A percentile compares a stretch with the other conserved stretches of the same genome.
Evolutionary conservation across 2,329 filamentous ascomycete species (phyloP).

Genomic region (Phoma herbarum): DNA sequence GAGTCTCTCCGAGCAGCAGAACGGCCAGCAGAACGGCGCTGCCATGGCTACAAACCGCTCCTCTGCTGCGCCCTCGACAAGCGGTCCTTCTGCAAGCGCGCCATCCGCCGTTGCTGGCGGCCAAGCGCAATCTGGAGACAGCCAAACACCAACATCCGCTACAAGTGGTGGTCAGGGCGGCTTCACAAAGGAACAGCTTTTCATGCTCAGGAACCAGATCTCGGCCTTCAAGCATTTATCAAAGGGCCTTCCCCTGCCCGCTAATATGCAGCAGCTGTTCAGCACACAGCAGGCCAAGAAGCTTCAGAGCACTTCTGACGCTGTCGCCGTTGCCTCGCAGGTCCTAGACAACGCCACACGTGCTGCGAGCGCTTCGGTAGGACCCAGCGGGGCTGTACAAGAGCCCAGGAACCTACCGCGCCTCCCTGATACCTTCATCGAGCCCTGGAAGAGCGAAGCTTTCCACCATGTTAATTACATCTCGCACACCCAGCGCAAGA

Average conservation of each 20-base stretch:
- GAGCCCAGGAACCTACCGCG: constrained; percentile 41
- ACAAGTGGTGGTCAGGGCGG: constrained; percentile 30
- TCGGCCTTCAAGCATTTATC: constrained; percentile 88
- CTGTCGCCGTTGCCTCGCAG: constrained; percentile 57
- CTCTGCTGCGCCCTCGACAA: constrained; percentile 31
- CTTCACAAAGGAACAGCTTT: constrained; percentile 73
- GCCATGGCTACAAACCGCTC: constrained; percentile 53
- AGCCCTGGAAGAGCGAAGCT: constrained; percentile 50
- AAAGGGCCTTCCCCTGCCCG: constrained; percentile 84
- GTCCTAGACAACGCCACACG: constrained; percentile 61
- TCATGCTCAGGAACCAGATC: constrained; percentile 83
- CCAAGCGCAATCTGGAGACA: constrained; percentile 51
- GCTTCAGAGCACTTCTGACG: constrained; percentile 50
- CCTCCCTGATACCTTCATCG: constrained; percentile 64
- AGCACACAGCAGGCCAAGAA: constrained; percentile 76
- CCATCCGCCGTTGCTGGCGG: constrained; percentile 38
- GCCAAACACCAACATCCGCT: constrained; percentile 46
- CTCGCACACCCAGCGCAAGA: constrained; percentile 78
- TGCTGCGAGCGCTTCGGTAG: constrained; percentile 51
- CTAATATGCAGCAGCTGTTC: constrained; percentile 80
- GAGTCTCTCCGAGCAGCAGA: constrained; percentile 58
- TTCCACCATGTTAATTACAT: constrained; percentile 76
- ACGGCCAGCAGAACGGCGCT: constrained; percentile 61
- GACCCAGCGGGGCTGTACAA: constrained; percentile 51
- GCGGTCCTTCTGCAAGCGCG: constrained; percentile 32